Conservation (phyloP, 2,329 filamentous ascomycete genomes). For the Pyrenochaeta sp. region DNA sequence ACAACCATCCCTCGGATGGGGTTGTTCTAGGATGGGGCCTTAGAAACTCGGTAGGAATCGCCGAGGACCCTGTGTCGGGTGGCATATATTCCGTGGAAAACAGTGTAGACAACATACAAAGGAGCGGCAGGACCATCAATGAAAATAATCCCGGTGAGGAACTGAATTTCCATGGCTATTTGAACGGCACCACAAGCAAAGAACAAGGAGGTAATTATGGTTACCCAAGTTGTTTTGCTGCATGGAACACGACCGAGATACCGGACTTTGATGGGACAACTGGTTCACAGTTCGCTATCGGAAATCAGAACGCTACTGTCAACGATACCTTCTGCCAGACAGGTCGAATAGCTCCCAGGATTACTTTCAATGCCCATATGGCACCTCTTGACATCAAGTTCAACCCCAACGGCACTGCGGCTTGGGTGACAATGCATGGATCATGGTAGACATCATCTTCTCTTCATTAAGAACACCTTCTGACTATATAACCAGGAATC, state of each 20-base stretch:
- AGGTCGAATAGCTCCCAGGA: constrained; percentile 54
- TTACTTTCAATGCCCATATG: constrained; percentile 72
- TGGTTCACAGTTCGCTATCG: constrained; percentile 61
- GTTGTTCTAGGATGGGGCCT: constrained; percentile 71
- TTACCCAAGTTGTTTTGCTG: constrained; percentile 74
- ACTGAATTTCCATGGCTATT: constrained; percentile 74
- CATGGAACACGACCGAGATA: constrained; percentile 66
- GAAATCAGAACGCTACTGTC: constrained; percentile 53
- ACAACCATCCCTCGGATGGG: constrained; percentile 62
- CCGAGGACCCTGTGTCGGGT: constrained; percentile 65
- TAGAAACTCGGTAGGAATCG: constrained; percentile 75
- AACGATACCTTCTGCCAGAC: constrained; percentile 58
- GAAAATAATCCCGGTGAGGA: constrained; percentile 77
- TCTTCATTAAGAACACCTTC: background rate
- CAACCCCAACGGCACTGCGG: constrained; percentile 63
- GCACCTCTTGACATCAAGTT: constrained; percentile 78
- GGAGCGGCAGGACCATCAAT: constrained; percentile 69
- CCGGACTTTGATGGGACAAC: constrained; percentile 58
- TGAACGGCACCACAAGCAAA: constrained; percentile 58
- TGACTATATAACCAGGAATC: constrained; percentile 49
- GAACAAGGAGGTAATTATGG: constrained; percentile 68
- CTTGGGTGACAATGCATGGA: constrained; percentile 76
- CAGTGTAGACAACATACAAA: constrained; percentile 69
- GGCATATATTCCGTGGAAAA: constrained; percentile 72
- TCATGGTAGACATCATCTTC: constrained; percentile 61